Conservation (phyloP, 1,284 basidiomycete genomes). For the Leccinum pachyderme region DNA sequence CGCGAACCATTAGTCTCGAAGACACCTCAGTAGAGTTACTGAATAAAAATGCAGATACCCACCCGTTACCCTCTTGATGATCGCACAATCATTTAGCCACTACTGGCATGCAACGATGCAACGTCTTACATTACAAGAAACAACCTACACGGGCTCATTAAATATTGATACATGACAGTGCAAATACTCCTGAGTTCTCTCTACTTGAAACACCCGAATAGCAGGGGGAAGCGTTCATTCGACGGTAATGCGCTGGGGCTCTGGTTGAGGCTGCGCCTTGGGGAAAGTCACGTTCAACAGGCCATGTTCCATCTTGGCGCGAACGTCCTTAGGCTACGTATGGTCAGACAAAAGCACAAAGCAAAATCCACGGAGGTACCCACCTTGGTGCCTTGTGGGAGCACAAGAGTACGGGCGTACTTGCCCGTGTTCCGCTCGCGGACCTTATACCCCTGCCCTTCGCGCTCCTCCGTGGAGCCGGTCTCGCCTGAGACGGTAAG, state of each 20-base stretch:
- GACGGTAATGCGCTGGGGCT: conserved; percentile 38
- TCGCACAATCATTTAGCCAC: no score
- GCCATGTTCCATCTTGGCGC: conserved; percentile 43
- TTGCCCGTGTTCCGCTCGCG: conserved; percentile 47
- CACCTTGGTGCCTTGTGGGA: conserved; percentile 50
- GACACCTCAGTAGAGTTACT: no score
- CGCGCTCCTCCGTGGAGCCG: conserved; percentile 33
- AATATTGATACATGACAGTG: no score
- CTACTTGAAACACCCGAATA: no score
- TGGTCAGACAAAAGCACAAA: background rate
- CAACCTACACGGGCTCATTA: no score
- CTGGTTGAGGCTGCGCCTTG: conserved; percentile 34
- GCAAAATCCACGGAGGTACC: conserved; percentile 2
- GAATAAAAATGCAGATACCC: no score
- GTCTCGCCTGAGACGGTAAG: conserved; percentile 48
- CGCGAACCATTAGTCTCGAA: no score
- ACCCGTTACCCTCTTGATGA: no score
- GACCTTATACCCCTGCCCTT: conserved; percentile 45
- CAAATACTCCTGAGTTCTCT: no score
- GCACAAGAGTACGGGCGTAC: conserved; percentile 28
- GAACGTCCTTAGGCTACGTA: background rate
- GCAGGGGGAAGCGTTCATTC: conserved; percentile 10
- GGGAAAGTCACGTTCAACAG: conserved; percentile 46
- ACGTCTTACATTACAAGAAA: no score
- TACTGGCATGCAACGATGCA: no score